Conservation (phyloP, 2,329 filamentous ascomycete species). For the Sphaerostilbella broomeana region DNA sequence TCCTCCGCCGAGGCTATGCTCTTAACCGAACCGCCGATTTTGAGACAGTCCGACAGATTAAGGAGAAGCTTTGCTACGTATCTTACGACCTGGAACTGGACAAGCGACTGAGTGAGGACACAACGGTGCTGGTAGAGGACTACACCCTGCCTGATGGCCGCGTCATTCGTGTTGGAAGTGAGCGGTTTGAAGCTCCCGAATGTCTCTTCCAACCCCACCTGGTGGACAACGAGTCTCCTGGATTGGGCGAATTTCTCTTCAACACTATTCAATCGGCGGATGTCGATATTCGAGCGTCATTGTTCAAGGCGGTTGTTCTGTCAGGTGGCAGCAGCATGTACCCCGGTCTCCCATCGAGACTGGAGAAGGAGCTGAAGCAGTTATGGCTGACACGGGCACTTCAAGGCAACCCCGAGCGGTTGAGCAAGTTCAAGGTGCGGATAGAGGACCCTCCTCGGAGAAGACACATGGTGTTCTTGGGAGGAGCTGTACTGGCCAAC, state of each 20-base stretch:
- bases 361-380: constrained; percentile 99
- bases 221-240: constrained; percentile 94
- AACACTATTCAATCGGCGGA: constrained; percentile 97
- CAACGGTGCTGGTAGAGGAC: constrained; percentile 91
- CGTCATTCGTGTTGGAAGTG: constrained; percentile 91
- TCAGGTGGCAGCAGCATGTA: constrained; percentile 99
- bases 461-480: constrained; percentile 99
- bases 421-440: constrained; percentile 98
- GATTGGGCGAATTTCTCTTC: constrained; percentile 95
- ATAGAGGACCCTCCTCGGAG: constrained; percentile 96
- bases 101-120: constrained; percentile 93
- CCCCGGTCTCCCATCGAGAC: constrained; percentile 81
- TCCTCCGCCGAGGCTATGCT: constrained; percentile 88
- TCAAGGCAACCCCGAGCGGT: constrained; percentile 81
- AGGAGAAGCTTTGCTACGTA: constrained; percentile 99
- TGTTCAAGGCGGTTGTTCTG: constrained; percentile 96
- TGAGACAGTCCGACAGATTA: constrained; percentile 97
- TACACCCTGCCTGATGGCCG: constrained; percentile 96
- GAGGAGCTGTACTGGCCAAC: constrained; percentile 91
- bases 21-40: constrained; percentile 98
- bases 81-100: constrained; percentile 97
- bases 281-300: constrained; percentile 84
- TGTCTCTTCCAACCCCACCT: constrained; percentile 98
- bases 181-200: constrained; percentile 95
- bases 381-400: constrained; percentile 92